Base-by-base conservation (phyloP, 495 filamentous ascomycete genomes). In the Parathielavia appendiculata region DNA sequence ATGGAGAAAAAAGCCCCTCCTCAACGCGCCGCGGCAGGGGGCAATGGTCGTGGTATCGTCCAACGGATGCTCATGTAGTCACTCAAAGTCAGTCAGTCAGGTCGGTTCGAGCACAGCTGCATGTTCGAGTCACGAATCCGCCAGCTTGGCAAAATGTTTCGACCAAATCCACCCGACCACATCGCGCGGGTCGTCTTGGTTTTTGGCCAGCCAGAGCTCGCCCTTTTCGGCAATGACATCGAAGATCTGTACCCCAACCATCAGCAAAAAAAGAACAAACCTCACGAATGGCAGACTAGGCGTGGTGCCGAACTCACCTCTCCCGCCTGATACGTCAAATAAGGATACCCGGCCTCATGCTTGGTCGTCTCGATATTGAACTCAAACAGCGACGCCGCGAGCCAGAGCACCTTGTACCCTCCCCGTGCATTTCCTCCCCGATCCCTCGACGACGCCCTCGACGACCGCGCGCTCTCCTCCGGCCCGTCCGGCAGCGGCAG, bases 111-210 rank as follows among this genome's bases (percentile, higher is more conserved):
- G 26, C 6, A 2, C 26, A 30, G 26, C 6, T 30, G 2, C 26
- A 2, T 30, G 26, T 30, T 22, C 46, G 14, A 14, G 16, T 70
- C 62, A 77, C 48, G 76, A 75, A 64, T 80, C 77, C 36, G 85
- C 85, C 60, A 91, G 67, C 57, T 88, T 89, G 49, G 88, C 89
- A 75, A 98, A 97, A 74, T 98, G 93, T 68, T 96, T 95, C 65
- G 88, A 93, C 93, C 93, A 98, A 60, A 98, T 95, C 93, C 93
- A 98, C 43, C 93, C 93, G n/a, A 97, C 82, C 60, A 83, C 77
- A 22, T 83, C 78, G 17, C 74, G 76, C 5, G 81, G 74, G 71
- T 98, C 95, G 68, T 98, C 93, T 71, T 98, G 93, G 67, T 98
- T 98, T 68, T 87, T 89, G 8, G 93, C 93, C 34, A 98, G 85